Evolutionary conservation across 805 yeast species (phyloP).

Genomic region (Yamadazyma laniorum): DNA sequence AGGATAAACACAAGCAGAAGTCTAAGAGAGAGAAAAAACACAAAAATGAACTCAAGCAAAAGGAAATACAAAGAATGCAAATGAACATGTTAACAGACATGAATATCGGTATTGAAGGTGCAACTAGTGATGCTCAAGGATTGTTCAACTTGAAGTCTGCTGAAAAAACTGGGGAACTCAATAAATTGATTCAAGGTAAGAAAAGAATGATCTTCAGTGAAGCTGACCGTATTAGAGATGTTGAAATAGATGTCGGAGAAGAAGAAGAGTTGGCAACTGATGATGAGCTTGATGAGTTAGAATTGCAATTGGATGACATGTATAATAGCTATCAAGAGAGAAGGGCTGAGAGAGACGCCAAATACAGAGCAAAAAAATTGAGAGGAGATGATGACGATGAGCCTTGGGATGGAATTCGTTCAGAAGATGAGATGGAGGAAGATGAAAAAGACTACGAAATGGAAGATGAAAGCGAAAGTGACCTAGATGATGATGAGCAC

Average conservation of each 20-base stretch:
- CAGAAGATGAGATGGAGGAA: conserved; percentile 42
- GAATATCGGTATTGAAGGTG: conserved; percentile 93
- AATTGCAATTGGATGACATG: conserved; percentile 80
- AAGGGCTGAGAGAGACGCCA: conserved; percentile 67
- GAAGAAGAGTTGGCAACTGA: conserved; percentile 28
- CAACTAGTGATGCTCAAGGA: conserved; percentile 71
- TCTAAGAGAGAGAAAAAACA: conserved; percentile 79
- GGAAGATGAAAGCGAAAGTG: conserved; percentile 40
- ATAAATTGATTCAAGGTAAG: conserved; percentile 74
- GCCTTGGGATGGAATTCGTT: conserved; percentile 71
- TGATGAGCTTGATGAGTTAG: conserved; percentile 61
- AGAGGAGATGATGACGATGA: conserved; percentile 77
- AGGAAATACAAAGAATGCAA: conserved; percentile 87
- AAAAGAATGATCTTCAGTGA: conserved; percentile 58
- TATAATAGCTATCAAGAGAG: conserved; percentile 67
- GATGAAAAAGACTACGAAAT: conserved; percentile 45
- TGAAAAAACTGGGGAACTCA: conserved; percentile 79
- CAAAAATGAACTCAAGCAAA: conserved; percentile 79
- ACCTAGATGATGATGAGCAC: conserved; percentile 72
- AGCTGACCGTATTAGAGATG: conserved; percentile 53
- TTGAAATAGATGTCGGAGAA: conserved; percentile 50
- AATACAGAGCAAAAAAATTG: conserved; percentile 62
- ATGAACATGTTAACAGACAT: conserved; percentile 93
- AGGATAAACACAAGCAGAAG: conserved; percentile 66
- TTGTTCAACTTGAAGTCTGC: conserved; percentile 83